Conservation (phyloP, 148 eudicot species). For the Vaccinium darrowii region DNA sequence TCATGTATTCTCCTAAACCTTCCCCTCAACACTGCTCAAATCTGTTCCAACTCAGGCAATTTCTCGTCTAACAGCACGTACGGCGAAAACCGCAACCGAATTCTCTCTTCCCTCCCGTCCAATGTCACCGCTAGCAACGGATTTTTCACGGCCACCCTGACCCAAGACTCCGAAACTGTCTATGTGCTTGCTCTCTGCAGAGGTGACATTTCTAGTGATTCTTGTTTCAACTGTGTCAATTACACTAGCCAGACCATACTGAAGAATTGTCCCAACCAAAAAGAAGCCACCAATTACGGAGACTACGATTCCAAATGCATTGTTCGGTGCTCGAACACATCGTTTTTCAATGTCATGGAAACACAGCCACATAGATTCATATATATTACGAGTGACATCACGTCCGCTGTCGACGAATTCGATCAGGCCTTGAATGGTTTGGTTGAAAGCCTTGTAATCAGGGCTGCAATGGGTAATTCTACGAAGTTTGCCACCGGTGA, state of each 20-base stretch:
- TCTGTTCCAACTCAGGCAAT: neutral
- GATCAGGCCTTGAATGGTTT: neutral
- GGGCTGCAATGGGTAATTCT: neutral
- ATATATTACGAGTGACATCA: neutral
- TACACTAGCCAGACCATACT: neutral
- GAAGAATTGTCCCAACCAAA: neutral
- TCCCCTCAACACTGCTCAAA: neutral
- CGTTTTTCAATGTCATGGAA: neutral
- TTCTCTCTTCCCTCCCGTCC: slow-evolving; percentile 4
- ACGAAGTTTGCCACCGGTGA: neutral
- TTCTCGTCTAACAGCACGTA: slow-evolving; percentile 4
- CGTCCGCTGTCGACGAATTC: neutral
- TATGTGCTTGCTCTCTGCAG: neutral
- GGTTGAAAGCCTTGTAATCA: neutral
- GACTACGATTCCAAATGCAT: neutral
- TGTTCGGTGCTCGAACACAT: neutral
- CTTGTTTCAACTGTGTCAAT: slow-evolving; percentile 1
- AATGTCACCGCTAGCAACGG: neutral
- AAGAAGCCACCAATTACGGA: neutral
- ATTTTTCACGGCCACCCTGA: neutral
- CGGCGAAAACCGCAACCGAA: neutral
- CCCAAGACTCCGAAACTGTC: neutral
- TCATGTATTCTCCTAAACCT: neutral
- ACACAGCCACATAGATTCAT: neutral
- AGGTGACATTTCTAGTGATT: neutral